These are phyloP conservation scores for Sporothrix schenckii DNA, from an alignment of 2,329 filamentous ascomycete species.

Conservation along the genomic window DNA sequence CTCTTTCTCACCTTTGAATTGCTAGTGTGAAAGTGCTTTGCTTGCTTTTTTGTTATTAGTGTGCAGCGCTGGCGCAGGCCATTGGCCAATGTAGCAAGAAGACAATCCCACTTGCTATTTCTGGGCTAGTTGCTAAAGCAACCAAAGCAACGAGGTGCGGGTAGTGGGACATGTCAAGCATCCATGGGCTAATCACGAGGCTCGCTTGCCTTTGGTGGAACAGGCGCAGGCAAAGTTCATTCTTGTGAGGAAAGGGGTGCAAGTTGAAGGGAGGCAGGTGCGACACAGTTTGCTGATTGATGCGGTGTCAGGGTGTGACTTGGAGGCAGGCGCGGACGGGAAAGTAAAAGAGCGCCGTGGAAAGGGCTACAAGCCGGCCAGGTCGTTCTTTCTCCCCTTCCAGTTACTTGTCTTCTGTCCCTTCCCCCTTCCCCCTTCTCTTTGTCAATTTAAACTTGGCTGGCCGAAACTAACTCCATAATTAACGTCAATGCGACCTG, in stretches of 20 bases:
- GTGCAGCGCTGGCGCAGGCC: neutral
- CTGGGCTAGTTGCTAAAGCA: constrained; percentile 36
- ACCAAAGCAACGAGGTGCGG: constrained; percentile 26
- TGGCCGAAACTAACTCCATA: constrained; percentile 17
- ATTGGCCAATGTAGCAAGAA: constrained; percentile 28
- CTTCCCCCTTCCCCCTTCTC: neutral
- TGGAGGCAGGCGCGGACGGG: neutral
- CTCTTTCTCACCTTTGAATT: neutral
- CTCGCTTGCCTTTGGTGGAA: constrained; percentile 15
- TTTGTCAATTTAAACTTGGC: constrained; percentile 12
- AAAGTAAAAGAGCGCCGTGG: too few relatives aligned
- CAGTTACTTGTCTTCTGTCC: neutral
- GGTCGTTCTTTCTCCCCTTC: neutral
- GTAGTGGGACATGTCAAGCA: constrained; percentile 25
- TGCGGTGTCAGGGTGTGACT: neutral
- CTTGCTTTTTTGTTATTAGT: constrained; percentile 23
- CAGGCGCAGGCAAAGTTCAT: constrained; percentile 20
- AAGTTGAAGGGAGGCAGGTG: neutral
- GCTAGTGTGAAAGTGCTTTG: constrained; percentile 1
- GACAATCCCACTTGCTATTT: constrained; percentile 26
- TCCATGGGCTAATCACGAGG: constrained; percentile 27
- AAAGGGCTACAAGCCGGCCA: too few relatives aligned
- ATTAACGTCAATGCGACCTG: constrained; percentile 15
- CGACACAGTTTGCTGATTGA: neutral
- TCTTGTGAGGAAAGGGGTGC: constrained; percentile 9